Base-by-base conservation (phyloP, 352 stramenopile genomes). In the Pseudoperonospora humuli region DNA sequence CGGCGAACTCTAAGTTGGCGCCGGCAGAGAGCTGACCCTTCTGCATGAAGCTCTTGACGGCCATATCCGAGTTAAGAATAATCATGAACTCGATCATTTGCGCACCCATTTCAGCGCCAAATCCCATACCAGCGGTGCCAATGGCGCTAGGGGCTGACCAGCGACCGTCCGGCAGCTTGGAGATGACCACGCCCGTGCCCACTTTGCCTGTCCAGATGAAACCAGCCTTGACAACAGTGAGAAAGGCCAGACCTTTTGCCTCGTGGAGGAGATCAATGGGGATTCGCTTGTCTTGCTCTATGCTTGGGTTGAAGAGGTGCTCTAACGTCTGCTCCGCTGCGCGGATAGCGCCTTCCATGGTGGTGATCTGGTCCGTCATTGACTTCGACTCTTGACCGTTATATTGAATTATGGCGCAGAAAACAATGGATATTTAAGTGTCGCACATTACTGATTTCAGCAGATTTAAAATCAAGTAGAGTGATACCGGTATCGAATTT, bases 121-220 rank as follows among this genome's bases (percentile, higher is more conserved):
- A 78, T 49, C 83, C 86, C 68, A 97, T 88, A 34, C 91, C 91
- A 18, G 78, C 74, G 20, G 93, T 90, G 34, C 84, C 93, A 54
- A 98, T 97, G 5, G 93, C 93, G 17, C 82, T 97, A 11, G 95
- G 95, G 11, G 94, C 91, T 32, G 86, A 97, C 94, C 95, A 98
- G 34, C 84, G 88, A 9, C 93, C 93, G 61, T 98, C 90, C 3
- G 79, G 77, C 7, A 97, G 75, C 50, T 96, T 91, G 11, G 92
- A 79, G 54, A 98, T 79, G 11, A 98, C 86, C 36, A 98, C 77
- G 31, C 95, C 95, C 39, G 78, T 88, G 57, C 81, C 81, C 20
- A 93, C 60, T 50, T 86, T 86, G 45, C 70, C 84, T 7, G 81
- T 93, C 71, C 70, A 85, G 45, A 93, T 78, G 58, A 94, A 93